Base-by-base conservation (phyloP, 305 asterid species). In the Ajuga reptans region DNA sequence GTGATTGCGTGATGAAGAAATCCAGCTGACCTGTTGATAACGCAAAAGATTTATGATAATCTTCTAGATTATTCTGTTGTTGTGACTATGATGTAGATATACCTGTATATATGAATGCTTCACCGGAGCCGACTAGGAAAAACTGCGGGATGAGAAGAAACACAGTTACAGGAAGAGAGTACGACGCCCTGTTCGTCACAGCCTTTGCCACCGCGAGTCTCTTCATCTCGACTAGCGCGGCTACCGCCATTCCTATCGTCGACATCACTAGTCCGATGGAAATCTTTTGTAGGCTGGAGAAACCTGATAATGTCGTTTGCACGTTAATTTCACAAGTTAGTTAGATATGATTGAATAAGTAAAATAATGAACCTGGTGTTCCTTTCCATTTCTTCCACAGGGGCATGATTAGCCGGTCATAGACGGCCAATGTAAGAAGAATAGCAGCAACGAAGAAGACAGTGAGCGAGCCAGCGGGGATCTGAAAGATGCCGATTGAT, bases 1-100 rank as follows among this genome's bases (percentile, higher is more conserved):
- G 97, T 0, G 96, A 85, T 49, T 85, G 86, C 3, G 91, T 86
- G 52, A 89, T 81, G 87, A 91, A 91, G 87, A 91, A 91, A 72
- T 91, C 96, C 0, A 91, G 81, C 59, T 91, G 96, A 3, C 97
- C 96, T n/a, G n/a, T n/a, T n/a, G n/a, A n/a, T n/a, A n/a, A n/a
- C n/a, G n/a, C n/a, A n/a, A n/a, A n/a, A n/a, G n/a, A n/a, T n/a
- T n/a, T n/a, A n/a, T n/a, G n/a, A n/a, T n/a, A n/a, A n/a, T n/a
- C n/a, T n/a, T n/a, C n/a, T n/a, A n/a, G n/a, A n/a, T n/a, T n/a
- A n/a, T n/a, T n/a, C n/a, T n/a, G n/a, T n/a, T n/a, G n/a, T n/a
- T n/a, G n/a, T n/a, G n/a, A n/a, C n/a, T n/a, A n/a, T n/a, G n/a
- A n/a, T n/a, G n/a, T n/a, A n/a, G n/a, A n/a, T n/a, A n/a, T n/a